Percentiles rank a stretch among this genome's conserved stretches.
Evolutionary conservation across 495 filamentous ascomycete species (phyloP).

Genomic region (Xylaria telfairii): DNA sequence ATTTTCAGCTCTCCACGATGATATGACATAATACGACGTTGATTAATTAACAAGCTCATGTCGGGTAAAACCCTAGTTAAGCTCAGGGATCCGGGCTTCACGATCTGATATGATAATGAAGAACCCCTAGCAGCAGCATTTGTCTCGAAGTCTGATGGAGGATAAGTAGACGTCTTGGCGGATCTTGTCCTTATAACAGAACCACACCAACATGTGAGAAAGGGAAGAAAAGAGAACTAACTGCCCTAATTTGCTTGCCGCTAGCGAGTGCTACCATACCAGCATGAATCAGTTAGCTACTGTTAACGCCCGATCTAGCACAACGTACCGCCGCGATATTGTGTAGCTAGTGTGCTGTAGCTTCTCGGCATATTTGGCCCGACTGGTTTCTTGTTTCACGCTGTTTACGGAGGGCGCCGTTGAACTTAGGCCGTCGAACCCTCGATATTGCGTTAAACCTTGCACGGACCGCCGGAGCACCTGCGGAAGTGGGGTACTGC

Average conservation of each 20-base stretch:
- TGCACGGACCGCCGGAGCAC: too few relatives aligned
- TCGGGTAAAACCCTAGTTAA: conserved; percentile 1
- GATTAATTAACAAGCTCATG: conserved; percentile 36
- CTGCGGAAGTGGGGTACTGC: conserved; percentile 1
- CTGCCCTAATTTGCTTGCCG: neutral
- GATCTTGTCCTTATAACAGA: neutral
- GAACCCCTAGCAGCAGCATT: neutral
- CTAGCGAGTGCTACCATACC: neutral
- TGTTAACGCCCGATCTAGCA: conserved; percentile 1
- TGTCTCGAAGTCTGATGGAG: neutral
- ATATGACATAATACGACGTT: conserved; percentile 32
- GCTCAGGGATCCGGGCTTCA: conserved; percentile 6
- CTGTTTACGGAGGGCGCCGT: neutral
- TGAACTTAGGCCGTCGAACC: neutral
- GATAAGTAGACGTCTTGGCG: neutral
- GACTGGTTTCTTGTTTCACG: neutral
- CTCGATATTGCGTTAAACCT: too few relatives aligned
- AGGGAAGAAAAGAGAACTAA: neutral
- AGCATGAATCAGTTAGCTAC: conserved; percentile 8
- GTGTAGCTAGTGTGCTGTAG: neutral
- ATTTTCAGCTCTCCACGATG: conserved; percentile 23
- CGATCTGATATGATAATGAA: conserved; percentile 2
- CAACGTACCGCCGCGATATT: neutral
- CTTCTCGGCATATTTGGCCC: neutral
- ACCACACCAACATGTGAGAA: neutral